phyloP scores from a whole-genome alignment of 495 filamentous ascomycete species.

The Xylaria telfairii region DNA sequence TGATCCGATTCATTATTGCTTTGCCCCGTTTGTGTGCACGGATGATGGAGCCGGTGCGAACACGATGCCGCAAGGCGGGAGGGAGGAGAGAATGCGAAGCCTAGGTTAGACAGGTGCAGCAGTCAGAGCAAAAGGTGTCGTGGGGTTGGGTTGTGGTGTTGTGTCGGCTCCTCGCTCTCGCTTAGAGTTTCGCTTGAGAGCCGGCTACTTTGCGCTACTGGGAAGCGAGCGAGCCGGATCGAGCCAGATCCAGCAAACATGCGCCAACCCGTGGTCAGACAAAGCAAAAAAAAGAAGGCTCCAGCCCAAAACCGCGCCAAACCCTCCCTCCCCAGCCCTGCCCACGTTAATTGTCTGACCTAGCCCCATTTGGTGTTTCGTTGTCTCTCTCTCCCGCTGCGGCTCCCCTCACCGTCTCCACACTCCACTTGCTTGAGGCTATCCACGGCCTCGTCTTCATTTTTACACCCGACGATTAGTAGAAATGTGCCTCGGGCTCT shows the following conservation, averaged over 20 bases:
- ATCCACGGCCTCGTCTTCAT: constrained; percentile 18
- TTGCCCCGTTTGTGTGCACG: constrained; percentile 7
- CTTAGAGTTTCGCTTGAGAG: constrained; percentile 35
- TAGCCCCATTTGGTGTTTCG: constrained; percentile 26
- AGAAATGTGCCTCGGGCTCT: neutral
- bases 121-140: neutral
- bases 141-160: constrained; percentile 23
- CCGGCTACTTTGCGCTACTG: constrained; percentile 39
- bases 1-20: constrained; percentile 31
- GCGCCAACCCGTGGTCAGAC: constrained; percentile 29
- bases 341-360: constrained; percentile 24
- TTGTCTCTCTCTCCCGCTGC: constrained; percentile 18
- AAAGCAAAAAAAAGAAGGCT: constrained; percentile 15
- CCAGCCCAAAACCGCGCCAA: constrained; percentile 17
- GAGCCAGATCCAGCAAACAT: constrained; percentile 22
- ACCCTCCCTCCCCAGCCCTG: neutral
- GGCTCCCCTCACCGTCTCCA: constrained; percentile 2
- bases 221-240: constrained; percentile 41
- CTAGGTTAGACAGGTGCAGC: constrained; percentile 13
- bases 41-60: neutral
- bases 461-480: neutral
- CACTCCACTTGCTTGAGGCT: constrained; percentile 5
- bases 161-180: constrained; percentile 29
- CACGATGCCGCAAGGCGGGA: constrained; percentile 28
- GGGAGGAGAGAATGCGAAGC: constrained; percentile 13